Evolutionary conservation across 306 rosid genomes (phyloP).

Genomic region (Clitoria ternatea): DNA sequence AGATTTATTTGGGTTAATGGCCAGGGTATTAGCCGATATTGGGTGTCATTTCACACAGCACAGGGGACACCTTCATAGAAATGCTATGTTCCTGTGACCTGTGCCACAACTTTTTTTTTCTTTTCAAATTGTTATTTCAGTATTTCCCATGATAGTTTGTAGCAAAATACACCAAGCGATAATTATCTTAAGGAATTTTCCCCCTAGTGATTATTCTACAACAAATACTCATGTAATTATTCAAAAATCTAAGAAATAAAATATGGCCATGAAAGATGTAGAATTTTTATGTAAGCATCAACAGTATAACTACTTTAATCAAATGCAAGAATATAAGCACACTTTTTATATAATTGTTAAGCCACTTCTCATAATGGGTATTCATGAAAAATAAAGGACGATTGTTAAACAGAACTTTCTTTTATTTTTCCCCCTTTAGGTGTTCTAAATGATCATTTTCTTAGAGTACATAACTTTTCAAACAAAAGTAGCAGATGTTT

Average conservation of each 20-base stretch:
- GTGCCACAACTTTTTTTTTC: not conserved
- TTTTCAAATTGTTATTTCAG: not conserved
- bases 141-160: not conserved
- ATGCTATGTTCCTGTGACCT: conserved; percentile 34
- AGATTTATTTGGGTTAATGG: conserved; percentile 71
- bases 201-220: not conserved
- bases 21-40: conserved; percentile 56
- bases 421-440: not conserved
- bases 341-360: not conserved
- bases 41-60: conserved; percentile 63
- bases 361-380: not conserved
- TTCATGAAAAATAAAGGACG: not conserved
- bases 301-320: not conserved
- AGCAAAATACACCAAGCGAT: not conserved
- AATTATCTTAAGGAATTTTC: not conserved
- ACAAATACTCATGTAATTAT: not conserved
- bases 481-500: not conserved
- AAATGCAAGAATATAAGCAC: not conserved
- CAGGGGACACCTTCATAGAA: conserved; percentile 60
- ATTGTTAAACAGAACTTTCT: not conserved
- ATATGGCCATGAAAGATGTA: not conserved
- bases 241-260: not conserved
- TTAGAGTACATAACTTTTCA: not conserved
- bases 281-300: not conserved
- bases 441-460: not conserved